These are phyloP conservation scores for Penicillium sp. DNA, from an alignment of 2,329 filamentous ascomycete genomes.

Conservation along the genomic window DNA sequence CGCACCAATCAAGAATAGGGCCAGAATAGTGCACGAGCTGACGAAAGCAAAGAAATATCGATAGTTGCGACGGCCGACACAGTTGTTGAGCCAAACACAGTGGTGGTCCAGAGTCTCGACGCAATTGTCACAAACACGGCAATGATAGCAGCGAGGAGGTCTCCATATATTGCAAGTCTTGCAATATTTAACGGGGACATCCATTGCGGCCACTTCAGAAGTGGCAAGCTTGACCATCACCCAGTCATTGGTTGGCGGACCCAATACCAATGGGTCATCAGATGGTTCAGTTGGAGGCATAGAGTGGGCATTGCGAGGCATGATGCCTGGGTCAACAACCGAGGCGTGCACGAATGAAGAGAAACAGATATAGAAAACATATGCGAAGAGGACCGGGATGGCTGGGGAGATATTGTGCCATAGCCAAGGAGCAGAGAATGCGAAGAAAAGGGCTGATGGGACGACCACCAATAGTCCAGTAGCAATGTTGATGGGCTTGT, in stretches of 20 bases:
- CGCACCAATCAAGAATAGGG: conserved; percentile 74
- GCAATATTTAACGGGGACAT: conserved; percentile 97
- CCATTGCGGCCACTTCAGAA: conserved; percentile 81
- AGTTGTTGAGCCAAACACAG: conserved; percentile 99
- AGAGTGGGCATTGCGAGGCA: conserved; percentile 87
- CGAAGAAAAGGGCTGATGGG: conserved; percentile 82
- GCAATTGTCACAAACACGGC: conserved; percentile 94
- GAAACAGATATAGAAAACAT: conserved; percentile 86
- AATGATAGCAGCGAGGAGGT: conserved; percentile 93
- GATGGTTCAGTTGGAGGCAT: conserved; percentile 77
- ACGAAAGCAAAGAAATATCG: conserved; percentile 97
- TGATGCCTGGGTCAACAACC: conserved; percentile 86
- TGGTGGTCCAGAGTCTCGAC: conserved; percentile 97
- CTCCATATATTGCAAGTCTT: conserved; percentile 98
- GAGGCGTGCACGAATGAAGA: conserved; percentile 96
- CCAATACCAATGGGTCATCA: conserved; percentile 79
- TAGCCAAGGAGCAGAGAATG: conserved; percentile 78
- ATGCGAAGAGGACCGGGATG: conserved; percentile 86
- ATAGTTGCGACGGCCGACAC: conserved; percentile 94
- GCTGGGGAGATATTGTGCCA: conserved; percentile 87
- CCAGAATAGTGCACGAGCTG: conserved; percentile 74
- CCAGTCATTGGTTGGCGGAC: conserved; percentile 91
- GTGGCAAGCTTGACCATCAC: conserved; percentile 83
- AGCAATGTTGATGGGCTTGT: conserved; percentile 84
- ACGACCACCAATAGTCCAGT: conserved; percentile 81